Evolutionary conservation across 257 asterid species (phyloP), one percentile per base, ranked within the genome.

Genomic region (Handroanthus guayacan): DNA sequence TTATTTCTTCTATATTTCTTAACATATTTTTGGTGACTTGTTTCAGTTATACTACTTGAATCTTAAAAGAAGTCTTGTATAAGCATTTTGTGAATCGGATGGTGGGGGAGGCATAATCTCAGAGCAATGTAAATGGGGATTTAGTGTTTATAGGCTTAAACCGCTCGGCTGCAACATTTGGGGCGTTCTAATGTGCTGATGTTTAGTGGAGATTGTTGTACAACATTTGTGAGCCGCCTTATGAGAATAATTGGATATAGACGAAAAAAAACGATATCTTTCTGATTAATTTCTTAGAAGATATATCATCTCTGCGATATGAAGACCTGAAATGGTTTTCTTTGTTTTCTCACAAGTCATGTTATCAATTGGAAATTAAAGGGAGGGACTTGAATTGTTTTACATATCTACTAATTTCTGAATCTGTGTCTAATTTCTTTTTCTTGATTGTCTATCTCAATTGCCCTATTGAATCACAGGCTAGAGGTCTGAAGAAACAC

Each of bases 401-500:
- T 54, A 50, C 56, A 50, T 50, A 38, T 4, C 16, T 1, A 4
- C 12, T 54, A n/a, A 11, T 13, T 58, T 73, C 31, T 1, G 31
- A 25, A 25, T 25, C 31, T 25, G 31, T 25, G 31, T 25, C 31
- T 1, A 25, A 1, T 25, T 25, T 25, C 1, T 25, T 25, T 25
- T 25, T 25, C 1, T 25, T 25, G 31, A 25, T 25, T 51, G 14
- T 45, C 7, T 41, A 5, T 39, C 8, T 36, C 18, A 50, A 11
- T n/a, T 9, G 3, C 8, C 17, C 10, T 54, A 8, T 5, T 62
- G 58, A 2, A 34, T 62, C 48, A 43, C 80, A 77, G 86, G 86
- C 86, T 17, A 82, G 83, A 75, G 86, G 86, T 14, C 65, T 82
- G 83, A 82, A 82, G 83, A 82, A 82, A 34, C 86, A 82, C 72